Evolutionary conservation across 768 basidiomycete genomes (phyloP).

Genomic region (Boletus reticulatus): DNA sequence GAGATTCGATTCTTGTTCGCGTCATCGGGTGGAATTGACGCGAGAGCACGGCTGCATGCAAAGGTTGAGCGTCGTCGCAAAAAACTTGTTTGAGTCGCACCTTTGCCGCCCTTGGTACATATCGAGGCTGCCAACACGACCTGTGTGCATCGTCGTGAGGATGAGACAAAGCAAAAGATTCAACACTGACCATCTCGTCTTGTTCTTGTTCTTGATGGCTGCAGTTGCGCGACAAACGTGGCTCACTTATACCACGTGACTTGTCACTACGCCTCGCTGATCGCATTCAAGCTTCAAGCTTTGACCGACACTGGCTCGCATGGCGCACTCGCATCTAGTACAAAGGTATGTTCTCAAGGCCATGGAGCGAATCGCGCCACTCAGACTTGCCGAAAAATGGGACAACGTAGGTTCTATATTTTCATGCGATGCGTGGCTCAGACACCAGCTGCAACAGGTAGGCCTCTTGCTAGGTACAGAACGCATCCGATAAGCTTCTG

Average conservation of each 20-base stretch:
- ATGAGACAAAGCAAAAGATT: neutral
- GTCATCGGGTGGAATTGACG: conserved; percentile 96
- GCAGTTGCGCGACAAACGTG: conserved; percentile 9
- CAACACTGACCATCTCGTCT: conserved; percentile 21
- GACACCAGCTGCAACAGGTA: conserved; percentile 43
- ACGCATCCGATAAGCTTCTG: conserved; percentile 2
- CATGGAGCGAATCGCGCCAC: conserved; percentile 85
- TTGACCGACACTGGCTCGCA: neutral
- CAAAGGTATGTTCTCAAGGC: conserved; percentile 55
- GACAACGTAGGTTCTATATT: conserved; percentile 72
- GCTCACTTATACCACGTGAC: conserved; percentile 18
- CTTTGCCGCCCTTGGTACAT: conserved; percentile 93
- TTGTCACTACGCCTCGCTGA: no score
- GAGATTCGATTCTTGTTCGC: conserved; percentile 88
- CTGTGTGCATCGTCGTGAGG: conserved; percentile 38
- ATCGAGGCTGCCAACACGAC: conserved; percentile 93
- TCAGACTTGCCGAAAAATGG: conserved; percentile 85
- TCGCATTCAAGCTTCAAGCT: no score
- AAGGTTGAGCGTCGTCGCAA: neutral
- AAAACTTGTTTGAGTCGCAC: conserved; percentile 42
- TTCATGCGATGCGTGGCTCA: conserved; percentile 1
- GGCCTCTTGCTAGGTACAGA: conserved; percentile 68
- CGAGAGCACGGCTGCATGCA: conserved; percentile 77
- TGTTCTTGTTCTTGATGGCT: neutral
- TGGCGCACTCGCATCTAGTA: conserved; percentile 14